Conservation (phyloP, 2,329 filamentous ascomycete species). For the Rhexocercosporidium sp. region DNA sequence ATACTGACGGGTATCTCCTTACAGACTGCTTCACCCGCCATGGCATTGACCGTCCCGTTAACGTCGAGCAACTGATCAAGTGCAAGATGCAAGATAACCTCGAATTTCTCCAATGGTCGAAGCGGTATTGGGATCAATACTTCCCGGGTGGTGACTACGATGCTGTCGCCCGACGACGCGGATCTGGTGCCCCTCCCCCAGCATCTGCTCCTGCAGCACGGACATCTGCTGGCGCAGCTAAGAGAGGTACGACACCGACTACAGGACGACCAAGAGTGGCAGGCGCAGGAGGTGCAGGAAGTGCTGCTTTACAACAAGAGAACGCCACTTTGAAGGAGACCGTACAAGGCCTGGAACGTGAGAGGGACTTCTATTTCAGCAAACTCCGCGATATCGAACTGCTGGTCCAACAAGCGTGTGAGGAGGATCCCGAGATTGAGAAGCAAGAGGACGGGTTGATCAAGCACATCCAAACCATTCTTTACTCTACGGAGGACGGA, state of each 20-base stretch:
- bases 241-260: slow-evolving; percentile 48
- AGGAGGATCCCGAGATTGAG: slow-evolving; percentile 90
- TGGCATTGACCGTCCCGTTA: slow-evolving; percentile 85
- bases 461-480: slow-evolving; percentile 94
- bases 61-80: slow-evolving; percentile 87
- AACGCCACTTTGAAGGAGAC: slow-evolving; percentile 92
- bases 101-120: slow-evolving; percentile 97
- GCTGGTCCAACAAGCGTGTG: slow-evolving; percentile 88
- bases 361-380: slow-evolving; percentile 99
- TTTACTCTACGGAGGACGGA: slow-evolving; percentile 94
- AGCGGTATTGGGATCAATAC: slow-evolving; percentile 97
- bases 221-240: slow-evolving; percentile 52
- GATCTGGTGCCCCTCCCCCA: slow-evolving; percentile 63
- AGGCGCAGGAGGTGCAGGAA: slow-evolving; percentile 59
- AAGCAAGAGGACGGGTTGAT: slow-evolving; percentile 91
- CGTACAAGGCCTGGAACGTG: slow-evolving; percentile 90
- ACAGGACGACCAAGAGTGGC: slow-evolving; percentile 51
- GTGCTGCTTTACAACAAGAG: slow-evolving; percentile 80
- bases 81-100: slow-evolving; percentile 99
- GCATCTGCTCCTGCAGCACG: slow-evolving; percentile 55
- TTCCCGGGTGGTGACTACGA: slow-evolving; percentile 98
- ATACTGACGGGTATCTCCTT: slow-evolving; percentile 17
- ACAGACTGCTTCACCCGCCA: slow-evolving; percentile 85
- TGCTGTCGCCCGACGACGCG: slow-evolving; percentile 83
- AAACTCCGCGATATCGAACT: slow-evolving; percentile 97